A percentile compares a stretch with the other conserved stretches of the same genome.
Evolutionary conservation across 2,329 filamentous ascomycete species (phyloP).

Genomic region (Talaromyces funiculosus): DNA sequence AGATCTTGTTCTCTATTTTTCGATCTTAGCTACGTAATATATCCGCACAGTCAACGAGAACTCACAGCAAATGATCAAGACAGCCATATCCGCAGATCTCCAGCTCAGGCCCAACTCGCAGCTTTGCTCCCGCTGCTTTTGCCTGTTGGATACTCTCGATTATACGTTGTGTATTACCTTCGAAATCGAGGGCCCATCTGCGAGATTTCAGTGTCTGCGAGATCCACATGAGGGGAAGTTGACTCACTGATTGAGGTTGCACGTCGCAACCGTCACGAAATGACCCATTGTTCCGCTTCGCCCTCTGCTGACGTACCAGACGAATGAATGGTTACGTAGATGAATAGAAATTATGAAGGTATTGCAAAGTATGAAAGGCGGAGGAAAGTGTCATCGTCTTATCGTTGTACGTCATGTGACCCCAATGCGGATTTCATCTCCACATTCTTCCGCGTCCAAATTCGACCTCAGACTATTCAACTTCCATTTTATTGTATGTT

Average conservation of each 20-base stretch:
- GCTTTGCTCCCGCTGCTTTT: constrained; percentile 51
- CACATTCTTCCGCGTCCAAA: neutral
- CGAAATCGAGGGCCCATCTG: constrained; percentile 48
- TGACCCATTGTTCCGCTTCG: constrained; percentile 9
- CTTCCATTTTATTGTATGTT: too few species aligned
- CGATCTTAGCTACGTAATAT: neutral
- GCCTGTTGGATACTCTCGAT: constrained; percentile 55
- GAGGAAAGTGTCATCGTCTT: neutral
- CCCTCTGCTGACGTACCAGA: neutral
- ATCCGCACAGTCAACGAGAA: constrained; percentile 1
- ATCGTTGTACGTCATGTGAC: constrained; percentile 6
- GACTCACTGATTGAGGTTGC: constrained; percentile 20
- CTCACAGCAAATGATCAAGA: constrained; percentile 58
- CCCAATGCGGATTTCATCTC: constrained; percentile 1
- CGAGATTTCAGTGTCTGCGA: neutral
- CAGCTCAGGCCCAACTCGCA: constrained; percentile 51
- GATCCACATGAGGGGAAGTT: neutral
- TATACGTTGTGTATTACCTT: constrained; percentile 59
- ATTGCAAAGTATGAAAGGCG: neutral
- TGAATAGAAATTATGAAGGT: too few species aligned
- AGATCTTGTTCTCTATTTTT: constrained; percentile 23
- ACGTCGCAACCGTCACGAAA: constrained; percentile 16
- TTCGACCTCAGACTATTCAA: neutral
- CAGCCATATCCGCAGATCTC: constrained; percentile 52
- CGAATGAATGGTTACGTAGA: neutral